A percentile compares a stretch with the other conserved stretches of the same genome.
phyloP scores from a whole-genome alignment of 305 asterid genomes.

The Solanum chacoense region DNA sequence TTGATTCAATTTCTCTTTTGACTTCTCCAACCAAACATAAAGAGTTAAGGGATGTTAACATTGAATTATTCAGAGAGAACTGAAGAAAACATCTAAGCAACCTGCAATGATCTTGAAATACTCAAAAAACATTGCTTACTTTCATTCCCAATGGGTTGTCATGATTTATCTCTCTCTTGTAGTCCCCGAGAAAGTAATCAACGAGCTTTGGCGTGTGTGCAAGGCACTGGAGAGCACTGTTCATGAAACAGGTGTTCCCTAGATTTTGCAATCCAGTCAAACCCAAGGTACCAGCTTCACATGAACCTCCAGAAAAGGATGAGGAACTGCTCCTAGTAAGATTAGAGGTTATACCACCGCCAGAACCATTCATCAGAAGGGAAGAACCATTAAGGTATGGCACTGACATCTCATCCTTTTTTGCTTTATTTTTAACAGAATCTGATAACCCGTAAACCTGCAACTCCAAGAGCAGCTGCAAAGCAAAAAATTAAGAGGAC shows the following conservation, averaged over 20 bases:
- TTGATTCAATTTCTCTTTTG: background rate
- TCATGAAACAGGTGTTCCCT: slow-evolving; percentile 98
- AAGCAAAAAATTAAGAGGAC: slow-evolving; percentile 9
- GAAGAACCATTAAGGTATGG: slow-evolving; percentile 44
- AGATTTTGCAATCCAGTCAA: slow-evolving; percentile 87
- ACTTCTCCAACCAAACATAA: background rate
- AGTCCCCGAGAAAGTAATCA: slow-evolving; percentile 96
- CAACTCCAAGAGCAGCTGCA: slow-evolving; percentile 79
- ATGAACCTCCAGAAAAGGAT: slow-evolving; percentile 37
- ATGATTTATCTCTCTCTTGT: slow-evolving; percentile 64
- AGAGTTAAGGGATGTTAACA: background rate
- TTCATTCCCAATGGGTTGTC: slow-evolving; percentile 96
- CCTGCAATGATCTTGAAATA: background rate
- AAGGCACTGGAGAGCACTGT: slow-evolving; percentile 88
- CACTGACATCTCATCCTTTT: slow-evolving; percentile 38
- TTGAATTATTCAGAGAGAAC: background rate
- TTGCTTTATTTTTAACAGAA: slow-evolving; percentile 49
- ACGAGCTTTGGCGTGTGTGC: slow-evolving; percentile 91
- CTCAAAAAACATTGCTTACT: slow-evolving; percentile 20
- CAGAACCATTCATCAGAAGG: slow-evolving; percentile 40
- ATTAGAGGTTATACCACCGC: slow-evolving; percentile 26
- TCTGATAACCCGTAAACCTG: slow-evolving; percentile 92
- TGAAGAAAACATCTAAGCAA: background rate
- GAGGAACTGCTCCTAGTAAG: slow-evolving; percentile 41
- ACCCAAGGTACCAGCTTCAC: slow-evolving; percentile 83